Percentiles rank a stretch among this genome's conserved stretches.
Conservation (phyloP, 805 yeast species). For the Saccharomycopsis microspora region DNA sequence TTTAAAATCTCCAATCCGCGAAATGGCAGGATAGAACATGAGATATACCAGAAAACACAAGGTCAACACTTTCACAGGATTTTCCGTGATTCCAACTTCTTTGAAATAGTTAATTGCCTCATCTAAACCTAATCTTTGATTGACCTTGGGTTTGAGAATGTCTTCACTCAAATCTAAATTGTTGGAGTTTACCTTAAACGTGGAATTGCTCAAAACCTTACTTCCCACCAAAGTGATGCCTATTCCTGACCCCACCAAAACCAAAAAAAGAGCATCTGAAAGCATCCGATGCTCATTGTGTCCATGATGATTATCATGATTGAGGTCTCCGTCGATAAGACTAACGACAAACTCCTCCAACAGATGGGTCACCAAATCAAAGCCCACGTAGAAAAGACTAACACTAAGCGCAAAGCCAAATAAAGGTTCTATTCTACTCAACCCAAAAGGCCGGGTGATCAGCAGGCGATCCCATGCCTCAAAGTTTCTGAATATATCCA, state of each 20-base stretch:
- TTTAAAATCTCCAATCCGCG: slow-evolving; percentile 18
- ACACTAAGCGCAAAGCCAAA: slow-evolving; percentile 82
- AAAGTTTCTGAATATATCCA: slow-evolving; percentile 78
- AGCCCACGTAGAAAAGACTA: slow-evolving; percentile 80
- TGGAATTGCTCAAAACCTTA: slow-evolving; percentile 2
- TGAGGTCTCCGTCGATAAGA: slow-evolving; percentile 17
- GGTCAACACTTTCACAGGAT: slow-evolving; percentile 28
- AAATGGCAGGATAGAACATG: slow-evolving; percentile 28
- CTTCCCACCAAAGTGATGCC: slow-evolving; percentile 24
- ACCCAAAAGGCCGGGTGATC: slow-evolving; percentile 80
- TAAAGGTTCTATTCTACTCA: slow-evolving; percentile 82
- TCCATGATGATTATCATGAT: slow-evolving; percentile 22
- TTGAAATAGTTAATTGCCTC: slow-evolving; percentile 7
- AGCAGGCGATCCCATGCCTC: slow-evolving; percentile 85
- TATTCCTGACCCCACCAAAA: slow-evolving; percentile 20
- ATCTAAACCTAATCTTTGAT: neutral
- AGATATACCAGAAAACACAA: slow-evolving; percentile 30
- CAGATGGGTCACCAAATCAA: slow-evolving; percentile 80
- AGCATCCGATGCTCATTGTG: slow-evolving; percentile 19
- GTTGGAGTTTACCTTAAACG: slow-evolving; percentile 12
- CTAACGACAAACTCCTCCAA: slow-evolving; percentile 55
- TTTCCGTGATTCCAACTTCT: slow-evolving; percentile 9
- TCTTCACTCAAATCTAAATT: slow-evolving; percentile 7
- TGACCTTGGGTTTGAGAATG: neutral
- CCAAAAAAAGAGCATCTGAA: slow-evolving; percentile 22